phyloP scores from a whole-genome alignment of 805 yeast species.

The Candida pseudoglaebosa region DNA sequence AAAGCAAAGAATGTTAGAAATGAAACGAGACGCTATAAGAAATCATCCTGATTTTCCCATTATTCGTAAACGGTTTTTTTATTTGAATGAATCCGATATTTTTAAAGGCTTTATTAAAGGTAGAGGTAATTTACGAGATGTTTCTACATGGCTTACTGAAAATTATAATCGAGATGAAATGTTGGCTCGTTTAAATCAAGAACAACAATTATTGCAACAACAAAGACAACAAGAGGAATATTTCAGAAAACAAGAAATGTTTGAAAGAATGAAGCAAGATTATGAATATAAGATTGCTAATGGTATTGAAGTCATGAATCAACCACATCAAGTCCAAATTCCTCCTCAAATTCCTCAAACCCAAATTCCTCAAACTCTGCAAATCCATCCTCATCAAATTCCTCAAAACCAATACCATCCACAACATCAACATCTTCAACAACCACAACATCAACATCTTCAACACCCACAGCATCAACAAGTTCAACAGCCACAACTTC shows the following conservation, averaged over 20 bases:
- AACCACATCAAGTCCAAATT: too few relatives aligned
- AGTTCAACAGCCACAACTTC: background rate
- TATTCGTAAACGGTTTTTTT: conserved; percentile 31
- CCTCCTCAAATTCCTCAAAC: background rate
- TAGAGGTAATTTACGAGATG: conserved; percentile 38
- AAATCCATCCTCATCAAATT: background rate
- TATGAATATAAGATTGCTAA: conserved; percentile 8
- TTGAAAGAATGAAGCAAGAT: conserved; percentile 12
- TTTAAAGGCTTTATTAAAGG: conserved; percentile 41
- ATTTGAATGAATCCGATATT: conserved; percentile 37
- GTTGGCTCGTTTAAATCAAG: conserved; percentile 13
- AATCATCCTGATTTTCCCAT: conserved; percentile 37
- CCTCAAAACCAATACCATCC: conserved; percentile 4
- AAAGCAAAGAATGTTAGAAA: conserved; percentile 27
- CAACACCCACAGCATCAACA: background rate
- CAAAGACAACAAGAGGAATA: conserved; percentile 11
- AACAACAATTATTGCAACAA: conserved; percentile 12
- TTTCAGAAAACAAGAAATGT: conserved; percentile 11
- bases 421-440: background rate
- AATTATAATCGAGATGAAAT: conserved; percentile 25
- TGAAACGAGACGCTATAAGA: conserved; percentile 33
- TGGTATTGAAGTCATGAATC: background rate
- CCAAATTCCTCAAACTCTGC: conserved; percentile 5
- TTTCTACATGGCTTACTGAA: conserved; percentile 36
- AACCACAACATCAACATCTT: background rate